A percentile compares a stretch with the other conserved stretches of the same genome.
These are phyloP conservation scores for Cymbidium sinense DNA, from an alignment of 106 monocot genomes.

Conservation along the genomic window DNA sequence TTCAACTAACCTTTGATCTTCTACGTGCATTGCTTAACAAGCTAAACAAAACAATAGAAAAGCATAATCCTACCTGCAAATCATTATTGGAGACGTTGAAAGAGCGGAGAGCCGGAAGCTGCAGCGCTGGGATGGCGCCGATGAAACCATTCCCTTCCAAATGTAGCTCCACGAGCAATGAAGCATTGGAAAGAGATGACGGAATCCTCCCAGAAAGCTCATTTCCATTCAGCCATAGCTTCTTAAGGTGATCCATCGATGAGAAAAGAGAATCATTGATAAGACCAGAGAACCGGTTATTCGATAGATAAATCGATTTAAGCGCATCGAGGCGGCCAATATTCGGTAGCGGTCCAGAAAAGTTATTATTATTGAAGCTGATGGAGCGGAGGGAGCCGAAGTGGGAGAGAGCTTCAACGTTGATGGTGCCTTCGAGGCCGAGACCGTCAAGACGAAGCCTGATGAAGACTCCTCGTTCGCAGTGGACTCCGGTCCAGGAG, in stretches of 20 bases:
- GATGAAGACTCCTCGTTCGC: slow-evolving; percentile 27
- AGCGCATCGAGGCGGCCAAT: slow-evolving; percentile 26
- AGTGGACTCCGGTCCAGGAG: slow-evolving; percentile 38
- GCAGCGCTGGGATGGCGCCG: slow-evolving; percentile 31
- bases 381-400: slow-evolving; percentile 33
- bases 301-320: slow-evolving; percentile 36
- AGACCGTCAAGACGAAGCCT: slow-evolving; percentile 31
- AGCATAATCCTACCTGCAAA: slow-evolving; percentile 15
- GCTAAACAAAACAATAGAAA: neutral
- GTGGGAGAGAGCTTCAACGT: slow-evolving; percentile 20
- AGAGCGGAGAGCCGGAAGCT: slow-evolving; percentile 7
- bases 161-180: slow-evolving; percentile 41
- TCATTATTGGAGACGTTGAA: slow-evolving; percentile 42
- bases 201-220: slow-evolving; percentile 37
- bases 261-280: slow-evolving; percentile 29
- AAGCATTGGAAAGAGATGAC: slow-evolving; percentile 20
- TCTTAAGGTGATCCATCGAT: slow-evolving; percentile 44
- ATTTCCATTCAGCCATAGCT: slow-evolving; percentile 49
- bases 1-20: too few relatives aligned
- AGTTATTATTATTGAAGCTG: slow-evolving; percentile 31
- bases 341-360: slow-evolving; percentile 43
- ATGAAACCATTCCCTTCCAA: slow-evolving; percentile 47
- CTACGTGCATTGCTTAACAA: neutral
- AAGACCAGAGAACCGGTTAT: slow-evolving; percentile 38
- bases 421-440: slow-evolving; percentile 30